These are phyloP conservation scores for Leccinum ponderosum DNA, from an alignment of 1,284 basidiomycete genomes.

Conservation along the genomic window DNA sequence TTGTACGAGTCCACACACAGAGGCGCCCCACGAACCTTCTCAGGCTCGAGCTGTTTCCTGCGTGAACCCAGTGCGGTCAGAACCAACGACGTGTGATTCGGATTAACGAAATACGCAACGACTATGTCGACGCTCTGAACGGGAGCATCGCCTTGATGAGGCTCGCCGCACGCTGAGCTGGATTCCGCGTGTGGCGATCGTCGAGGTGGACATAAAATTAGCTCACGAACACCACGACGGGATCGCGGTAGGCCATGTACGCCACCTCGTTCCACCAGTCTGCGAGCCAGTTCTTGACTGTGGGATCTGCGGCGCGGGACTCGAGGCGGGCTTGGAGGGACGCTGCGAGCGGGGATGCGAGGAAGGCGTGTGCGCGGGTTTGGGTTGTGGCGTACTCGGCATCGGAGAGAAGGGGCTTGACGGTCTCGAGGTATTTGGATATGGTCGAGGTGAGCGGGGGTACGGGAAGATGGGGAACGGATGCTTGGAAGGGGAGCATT, in stretches of 20 bases:
- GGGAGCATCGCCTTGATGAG: conserved; percentile 82
- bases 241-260: conserved; percentile 63
- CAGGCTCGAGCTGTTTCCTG: conserved; percentile 85
- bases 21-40: conserved; percentile 80
- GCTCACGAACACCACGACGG: conserved; percentile 92
- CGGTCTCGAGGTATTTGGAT: conserved; percentile 83
- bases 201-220: conserved; percentile 94
- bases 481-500: conserved; percentile 78
- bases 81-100: neutral
- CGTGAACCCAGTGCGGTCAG: neutral
- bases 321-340: conserved; percentile 84
- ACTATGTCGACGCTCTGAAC: conserved; percentile 82
- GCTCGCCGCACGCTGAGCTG: conserved; percentile 74
- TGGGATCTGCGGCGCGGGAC: conserved; percentile 65
- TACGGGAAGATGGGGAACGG: conserved; percentile 82
- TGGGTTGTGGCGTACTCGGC: conserved; percentile 63
- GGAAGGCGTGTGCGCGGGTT: conserved; percentile 67
- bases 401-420: conserved; percentile 72
- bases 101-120: conserved; percentile 39
- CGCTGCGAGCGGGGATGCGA: conserved; percentile 66
- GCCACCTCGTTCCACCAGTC: conserved; percentile 99
- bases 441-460: conserved; percentile 82
- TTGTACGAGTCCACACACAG: conserved; percentile 97
- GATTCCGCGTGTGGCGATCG: conserved; percentile 56
- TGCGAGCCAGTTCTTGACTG: conserved; percentile 80